phyloP scores from a whole-genome alignment of 371 early-diverging fungal genomes.

The Rhizopus sp. region DNA sequence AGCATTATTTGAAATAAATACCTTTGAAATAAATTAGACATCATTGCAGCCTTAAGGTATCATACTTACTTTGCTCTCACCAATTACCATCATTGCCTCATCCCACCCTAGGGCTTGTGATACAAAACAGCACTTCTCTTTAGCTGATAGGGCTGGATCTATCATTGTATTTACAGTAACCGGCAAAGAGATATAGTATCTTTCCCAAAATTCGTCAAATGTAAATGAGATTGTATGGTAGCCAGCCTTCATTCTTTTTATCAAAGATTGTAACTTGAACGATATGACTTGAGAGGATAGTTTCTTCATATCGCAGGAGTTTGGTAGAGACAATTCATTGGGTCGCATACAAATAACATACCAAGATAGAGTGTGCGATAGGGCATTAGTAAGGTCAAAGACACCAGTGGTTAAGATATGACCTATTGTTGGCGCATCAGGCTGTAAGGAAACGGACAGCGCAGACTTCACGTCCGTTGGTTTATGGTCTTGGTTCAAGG shows the following conservation, averaged over 20 bases:
- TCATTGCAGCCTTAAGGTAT: background rate
- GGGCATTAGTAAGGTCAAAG: conserved; percentile 69
- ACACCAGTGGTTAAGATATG: conserved; percentile 60
- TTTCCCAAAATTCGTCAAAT: conserved; percentile 65
- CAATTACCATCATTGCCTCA: conserved; percentile 61
- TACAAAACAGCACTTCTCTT: conserved; percentile 58
- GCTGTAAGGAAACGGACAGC: conserved; percentile 8
- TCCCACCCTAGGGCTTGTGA: conserved; percentile 64
- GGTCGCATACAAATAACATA: conserved; percentile 81
- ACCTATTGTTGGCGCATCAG: conserved; percentile 32
- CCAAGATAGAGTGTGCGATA: conserved; percentile 71
- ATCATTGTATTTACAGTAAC: conserved; percentile 46
- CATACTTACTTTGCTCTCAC: conserved; percentile 50
- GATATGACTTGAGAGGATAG: conserved; percentile 56
- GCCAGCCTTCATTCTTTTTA: conserved; percentile 44
- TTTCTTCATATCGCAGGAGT: conserved; percentile 57
- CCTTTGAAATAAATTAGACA: conserved; percentile 21
- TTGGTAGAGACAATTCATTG: conserved; percentile 61
- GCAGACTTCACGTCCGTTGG: conserved; percentile 14
- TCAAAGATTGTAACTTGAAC: conserved; percentile 53
- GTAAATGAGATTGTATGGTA: conserved; percentile 57
- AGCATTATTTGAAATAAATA: conserved; percentile 72
- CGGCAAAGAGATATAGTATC: conserved; percentile 62
- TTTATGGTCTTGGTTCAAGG: conserved; percentile 7
- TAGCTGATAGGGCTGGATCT: conserved; percentile 32